These are phyloP conservation scores for Marasmius sp. DNA, from an alignment of 1,284 basidiomycete species.

Conservation along the genomic window DNA sequence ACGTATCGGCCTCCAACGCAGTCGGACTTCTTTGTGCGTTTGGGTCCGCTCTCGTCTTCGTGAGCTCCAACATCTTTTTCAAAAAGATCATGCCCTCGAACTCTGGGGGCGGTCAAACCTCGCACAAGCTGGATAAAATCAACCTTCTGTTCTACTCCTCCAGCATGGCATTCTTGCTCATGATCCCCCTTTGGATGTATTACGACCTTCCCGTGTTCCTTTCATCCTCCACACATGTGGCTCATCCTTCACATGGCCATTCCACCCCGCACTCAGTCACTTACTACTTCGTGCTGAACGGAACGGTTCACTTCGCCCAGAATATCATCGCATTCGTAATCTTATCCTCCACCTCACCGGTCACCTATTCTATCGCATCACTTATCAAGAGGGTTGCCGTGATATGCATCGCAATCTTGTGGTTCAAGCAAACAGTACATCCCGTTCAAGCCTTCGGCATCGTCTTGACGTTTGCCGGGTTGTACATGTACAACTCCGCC, in stretches of 20 bases:
- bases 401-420: constrained; percentile 95
- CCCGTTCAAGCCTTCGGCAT: constrained; percentile 88
- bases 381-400: constrained; percentile 98
- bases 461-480: constrained; percentile 82
- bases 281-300: constrained; percentile 88
- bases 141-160: constrained; percentile 96
- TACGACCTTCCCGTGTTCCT: constrained; percentile 77
- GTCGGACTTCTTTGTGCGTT: constrained; percentile 89
- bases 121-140: constrained; percentile 92
- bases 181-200: constrained; percentile 93
- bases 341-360: constrained; percentile 92
- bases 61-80: constrained; percentile 98
- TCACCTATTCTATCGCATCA: constrained; percentile 98
- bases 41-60: constrained; percentile 93
- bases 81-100: constrained; percentile 94
- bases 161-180: constrained; percentile 90
- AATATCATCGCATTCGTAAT: constrained; percentile 98
- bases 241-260: constrained; percentile 50
- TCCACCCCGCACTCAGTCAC: constrained; percentile 54
- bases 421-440: constrained; percentile 92
- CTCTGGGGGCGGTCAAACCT: constrained; percentile 36
- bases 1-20: constrained; percentile 82
- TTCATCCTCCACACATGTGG: constrained; percentile 38
- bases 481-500: constrained; percentile 96
- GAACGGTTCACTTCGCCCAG: constrained; percentile 94